Base-by-base conservation (phyloP, 352 stramenopile species). In the Globisporangium emineosum region DNA sequence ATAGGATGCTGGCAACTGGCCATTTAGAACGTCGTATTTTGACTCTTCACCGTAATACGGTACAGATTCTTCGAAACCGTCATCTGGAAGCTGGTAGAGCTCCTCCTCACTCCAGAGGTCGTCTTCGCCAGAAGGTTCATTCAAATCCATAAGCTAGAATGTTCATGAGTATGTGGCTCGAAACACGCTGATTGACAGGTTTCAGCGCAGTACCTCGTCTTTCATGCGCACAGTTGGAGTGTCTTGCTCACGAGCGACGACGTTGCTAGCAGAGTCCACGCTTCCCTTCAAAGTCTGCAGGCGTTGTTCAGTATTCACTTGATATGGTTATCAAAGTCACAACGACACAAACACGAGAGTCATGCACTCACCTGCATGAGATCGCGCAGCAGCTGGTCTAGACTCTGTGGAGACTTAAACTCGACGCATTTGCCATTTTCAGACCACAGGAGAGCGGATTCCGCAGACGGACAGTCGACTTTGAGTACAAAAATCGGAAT, bases 401-500 rank as follows among this genome's bases (percentile, higher is more conserved):
- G 62, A 17, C 64, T n/a, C 8, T 86, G 58, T 19, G 72, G 72
- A n/a, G 52, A 42, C 47, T 74, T 85, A 30, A 90, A 78, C 29
- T 73, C 60, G 2, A 77, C 57, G 21, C 32, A 35, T 45, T 64
- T 63, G 13, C 68, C 71, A 37, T 50, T 76, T 60, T 64, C 71
- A 52, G 61, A 63, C 45, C 57, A 57, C 30, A 66, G 66, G 27
- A 76, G 32, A 3, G 81, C 81, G 43, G 75, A 81, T 19, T 86
- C 67, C 10, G 72, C 40, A 2, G 32, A 33, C 25, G 66, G 37
- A 47, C 53, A 67, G n/a, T 67, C 50, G 19, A 95, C 53, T 67
- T 92, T 91, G 57, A 93, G 50, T 7, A 95, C 76, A 58, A 91
- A 89, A 40, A 93, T 86, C 13, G 80, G 82, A 37, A 92, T 87